Evolutionary conservation across 768 basidiomycete species (phyloP).

Genomic region (Leccinellum luteum): DNA sequence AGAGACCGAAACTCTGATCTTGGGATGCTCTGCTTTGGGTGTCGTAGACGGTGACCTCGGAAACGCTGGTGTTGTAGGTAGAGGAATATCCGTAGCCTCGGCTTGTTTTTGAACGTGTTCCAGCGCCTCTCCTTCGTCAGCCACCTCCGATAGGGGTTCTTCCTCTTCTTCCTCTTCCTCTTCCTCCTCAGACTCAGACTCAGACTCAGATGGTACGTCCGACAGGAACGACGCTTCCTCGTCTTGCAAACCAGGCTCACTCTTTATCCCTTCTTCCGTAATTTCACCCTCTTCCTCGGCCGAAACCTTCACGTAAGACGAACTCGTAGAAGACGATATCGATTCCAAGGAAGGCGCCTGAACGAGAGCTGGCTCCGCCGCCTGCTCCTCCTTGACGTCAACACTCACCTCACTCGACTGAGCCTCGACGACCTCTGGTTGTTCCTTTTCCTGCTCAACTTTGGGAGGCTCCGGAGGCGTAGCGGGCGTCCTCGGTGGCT

Average conservation of each 20-base stretch:
- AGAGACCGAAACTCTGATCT: conserved; percentile 35
- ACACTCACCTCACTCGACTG: not conserved
- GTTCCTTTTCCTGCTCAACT: not conserved
- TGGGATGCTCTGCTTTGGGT: conserved; percentile 52
- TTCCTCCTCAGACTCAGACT: conserved; percentile 16
- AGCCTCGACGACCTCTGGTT: not conserved
- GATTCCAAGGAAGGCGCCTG: conserved; percentile 26
- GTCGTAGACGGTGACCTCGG: conserved; percentile 58
- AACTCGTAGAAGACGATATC: conserved; percentile 41
- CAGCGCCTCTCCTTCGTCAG: conserved; percentile 20
- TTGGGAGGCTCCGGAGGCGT: not conserved
- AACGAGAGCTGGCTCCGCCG: conserved; percentile 1
- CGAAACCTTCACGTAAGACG: conserved; percentile 49
- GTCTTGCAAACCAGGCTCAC: conserved; percentile 34
- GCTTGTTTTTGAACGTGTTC: conserved; percentile 12
- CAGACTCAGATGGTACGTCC: conserved; percentile 32
- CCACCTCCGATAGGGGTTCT: conserved; percentile 17
- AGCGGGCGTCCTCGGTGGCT: conserved; percentile 2
- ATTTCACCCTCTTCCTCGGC: conserved; percentile 27
- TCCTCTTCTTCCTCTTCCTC: conserved; percentile 20
- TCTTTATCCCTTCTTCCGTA: conserved; percentile 11
- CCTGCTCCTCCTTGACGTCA: conserved; percentile 8
- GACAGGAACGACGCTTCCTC: conserved; percentile 30
- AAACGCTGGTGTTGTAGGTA: conserved; percentile 33
- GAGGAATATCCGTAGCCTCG: conserved; percentile 23